phyloP scores from a whole-genome alignment of 2,329 filamentous ascomycete genomes.

The Bertia moriformis region DNA sequence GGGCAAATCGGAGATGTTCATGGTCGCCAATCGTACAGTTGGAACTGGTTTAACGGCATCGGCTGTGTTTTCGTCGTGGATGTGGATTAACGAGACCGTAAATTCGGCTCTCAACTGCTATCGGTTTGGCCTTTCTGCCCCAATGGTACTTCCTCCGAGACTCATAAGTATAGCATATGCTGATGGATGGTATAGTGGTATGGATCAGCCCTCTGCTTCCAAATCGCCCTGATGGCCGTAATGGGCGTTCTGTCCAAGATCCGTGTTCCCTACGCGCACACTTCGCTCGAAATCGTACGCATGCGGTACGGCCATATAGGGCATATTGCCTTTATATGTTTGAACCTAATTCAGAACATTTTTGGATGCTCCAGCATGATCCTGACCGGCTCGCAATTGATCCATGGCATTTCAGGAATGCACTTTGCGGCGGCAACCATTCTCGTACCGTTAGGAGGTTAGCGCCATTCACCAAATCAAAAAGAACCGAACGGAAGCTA shows the following conservation, averaged over 20 bases:
- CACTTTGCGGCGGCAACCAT: constrained; percentile 28
- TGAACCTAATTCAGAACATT: constrained; percentile 25
- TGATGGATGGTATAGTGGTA: constrained; percentile 17
- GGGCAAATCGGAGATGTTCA: constrained; percentile 27
- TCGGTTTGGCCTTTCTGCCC: constrained; percentile 8
- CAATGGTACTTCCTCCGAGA: constrained; percentile 9
- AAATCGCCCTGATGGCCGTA: constrained; percentile 32
- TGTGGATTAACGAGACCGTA: constrained; percentile 27
- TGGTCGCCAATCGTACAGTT: constrained; percentile 16
- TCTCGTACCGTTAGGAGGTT: constrained; percentile 26
- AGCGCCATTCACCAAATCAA: too few species aligned
- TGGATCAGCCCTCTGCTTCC: constrained; percentile 16
- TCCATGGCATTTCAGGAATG: constrained; percentile 29
- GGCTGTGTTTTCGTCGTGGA: constrained; percentile 17
- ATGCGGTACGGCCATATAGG: constrained; percentile 27
- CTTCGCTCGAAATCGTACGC: constrained; percentile 30
- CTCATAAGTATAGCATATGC: constrained; percentile 8
- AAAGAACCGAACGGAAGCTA: neutral
- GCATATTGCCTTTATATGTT: constrained; percentile 22
- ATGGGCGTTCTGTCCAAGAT: constrained; percentile 32
- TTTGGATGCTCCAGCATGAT: constrained; percentile 29
- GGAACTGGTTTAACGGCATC: constrained; percentile 13
- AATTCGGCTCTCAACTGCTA: constrained; percentile 18
- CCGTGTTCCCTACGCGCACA: constrained; percentile 32
- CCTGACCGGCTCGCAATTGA: constrained; percentile 25